Evolutionary conservation across 2,329 filamentous ascomycete genomes (phyloP).

Genomic region (Colletotrichum viniferum): DNA sequence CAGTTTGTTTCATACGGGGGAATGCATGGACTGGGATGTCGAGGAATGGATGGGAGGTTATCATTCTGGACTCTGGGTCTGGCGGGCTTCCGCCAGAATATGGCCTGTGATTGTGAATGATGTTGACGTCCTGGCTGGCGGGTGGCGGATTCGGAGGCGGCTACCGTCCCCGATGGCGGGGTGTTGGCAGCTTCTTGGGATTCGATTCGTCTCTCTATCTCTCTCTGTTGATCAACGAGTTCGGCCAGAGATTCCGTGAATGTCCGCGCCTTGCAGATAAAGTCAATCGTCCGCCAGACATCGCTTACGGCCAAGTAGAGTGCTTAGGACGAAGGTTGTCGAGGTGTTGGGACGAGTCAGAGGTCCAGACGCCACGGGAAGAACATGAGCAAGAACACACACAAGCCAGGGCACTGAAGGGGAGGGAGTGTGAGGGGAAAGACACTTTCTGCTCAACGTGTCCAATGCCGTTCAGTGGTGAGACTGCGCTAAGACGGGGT

Average conservation of each 20-base stretch:
- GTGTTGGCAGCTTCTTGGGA: not conserved
- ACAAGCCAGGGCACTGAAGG: not conserved
- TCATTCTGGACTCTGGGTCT: not conserved
- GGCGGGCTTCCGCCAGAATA: not conserved
- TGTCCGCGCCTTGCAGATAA: not conserved
- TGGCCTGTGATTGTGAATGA: not conserved
- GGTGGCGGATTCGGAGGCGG: not conserved
- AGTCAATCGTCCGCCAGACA: not conserved
- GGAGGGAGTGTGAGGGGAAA: not conserved
- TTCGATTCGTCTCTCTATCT: not conserved
- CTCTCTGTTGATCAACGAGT: not conserved
- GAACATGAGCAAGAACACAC: not conserved
- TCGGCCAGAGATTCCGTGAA: not conserved
- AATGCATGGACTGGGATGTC: not conserved
- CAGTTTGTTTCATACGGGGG: not conserved
- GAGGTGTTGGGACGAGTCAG: constrained; percentile 7
- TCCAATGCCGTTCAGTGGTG: not conserved
- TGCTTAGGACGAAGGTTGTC: not conserved
- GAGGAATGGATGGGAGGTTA: not conserved
- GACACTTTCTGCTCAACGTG: not conserved
- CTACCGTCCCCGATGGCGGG: not conserved
- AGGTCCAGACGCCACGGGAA: not conserved
- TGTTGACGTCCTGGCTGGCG: not conserved
- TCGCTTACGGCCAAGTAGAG: not conserved
- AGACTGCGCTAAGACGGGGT: not conserved